Evolutionary conservation across 495 filamentous ascomycete species (phyloP).

Genomic region (Podospora anserina): DNA sequence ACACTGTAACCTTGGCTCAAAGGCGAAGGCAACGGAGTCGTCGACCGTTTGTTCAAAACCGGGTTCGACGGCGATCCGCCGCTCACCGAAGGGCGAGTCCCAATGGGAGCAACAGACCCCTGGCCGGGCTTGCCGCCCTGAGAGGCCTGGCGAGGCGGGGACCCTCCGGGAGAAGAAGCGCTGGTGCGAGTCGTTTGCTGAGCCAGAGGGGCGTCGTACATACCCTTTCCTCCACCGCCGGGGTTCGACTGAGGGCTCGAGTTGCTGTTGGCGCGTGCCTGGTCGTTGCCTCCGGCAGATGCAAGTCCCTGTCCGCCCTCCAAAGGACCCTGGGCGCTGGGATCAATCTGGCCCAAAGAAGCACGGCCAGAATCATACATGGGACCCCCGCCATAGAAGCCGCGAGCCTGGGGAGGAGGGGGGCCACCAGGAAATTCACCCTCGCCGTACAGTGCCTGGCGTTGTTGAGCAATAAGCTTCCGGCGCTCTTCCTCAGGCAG

Average conservation of each 20-base stretch:
- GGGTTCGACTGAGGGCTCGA: conserved; percentile 70
- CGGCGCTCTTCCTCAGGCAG: conserved; percentile 96
- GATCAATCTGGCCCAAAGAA: conserved; percentile 39
- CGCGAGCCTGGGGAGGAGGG: conserved; percentile 47
- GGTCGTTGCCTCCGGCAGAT: conserved; percentile 54
- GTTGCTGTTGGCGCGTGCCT: conserved; percentile 82
- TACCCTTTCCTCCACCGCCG: conserved; percentile 50
- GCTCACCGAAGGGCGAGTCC: conserved; percentile 68
- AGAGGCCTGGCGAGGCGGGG: conserved; percentile 66
- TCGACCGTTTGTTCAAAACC: conserved; percentile 77
- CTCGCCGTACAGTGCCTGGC: conserved; percentile 85
- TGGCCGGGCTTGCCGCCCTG: conserved; percentile 50
- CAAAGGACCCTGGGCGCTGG: conserved; percentile 51
- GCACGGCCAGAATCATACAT: conserved; percentile 48
- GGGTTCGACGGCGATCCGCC: conserved; percentile 58
- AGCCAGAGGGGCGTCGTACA: conserved; percentile 60
- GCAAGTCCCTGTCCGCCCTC: conserved; percentile 40
- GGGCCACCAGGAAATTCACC: conserved; percentile 53
- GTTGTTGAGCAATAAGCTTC: conserved; percentile 92
- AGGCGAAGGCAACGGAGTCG: conserved; percentile 85
- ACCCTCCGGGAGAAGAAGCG: conserved; percentile 85
- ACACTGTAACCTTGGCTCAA: conserved; percentile 74
- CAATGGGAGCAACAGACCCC: conserved; percentile 79
- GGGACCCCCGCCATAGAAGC: conserved; percentile 48
- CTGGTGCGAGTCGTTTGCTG: conserved; percentile 84